These are phyloP conservation scores for Chalciporus piperatus DNA, from an alignment of 768 basidiomycete species.

Conservation along the genomic window DNA sequence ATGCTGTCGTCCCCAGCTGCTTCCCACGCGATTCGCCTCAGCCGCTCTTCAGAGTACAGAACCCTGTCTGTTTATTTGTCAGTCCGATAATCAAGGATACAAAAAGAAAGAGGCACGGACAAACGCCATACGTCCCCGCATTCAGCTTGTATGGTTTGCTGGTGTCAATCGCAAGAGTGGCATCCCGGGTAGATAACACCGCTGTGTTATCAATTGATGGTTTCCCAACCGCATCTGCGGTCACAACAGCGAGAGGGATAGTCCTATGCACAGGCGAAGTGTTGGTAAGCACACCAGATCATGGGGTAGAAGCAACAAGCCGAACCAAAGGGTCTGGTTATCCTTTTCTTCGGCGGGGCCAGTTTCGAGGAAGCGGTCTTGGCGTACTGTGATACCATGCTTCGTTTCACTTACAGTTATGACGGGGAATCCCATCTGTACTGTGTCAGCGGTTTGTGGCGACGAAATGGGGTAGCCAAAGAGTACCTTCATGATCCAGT, in stretches of 20 bases:
- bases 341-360: constrained; percentile 77
- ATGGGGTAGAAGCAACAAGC: neutral
- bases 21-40: constrained; percentile 75
- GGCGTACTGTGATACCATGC: constrained; percentile 72
- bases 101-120: constrained; percentile 43
- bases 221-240: constrained; percentile 58
- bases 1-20: constrained; percentile 62
- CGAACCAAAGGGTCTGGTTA: constrained; percentile 83
- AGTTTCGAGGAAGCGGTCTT: constrained; percentile 90
- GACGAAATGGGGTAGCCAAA: neutral
- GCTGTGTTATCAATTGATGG: constrained; percentile 54
- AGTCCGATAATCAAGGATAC: neutral
- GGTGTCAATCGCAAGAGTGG: constrained; percentile 67
- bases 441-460: neutral
- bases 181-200: constrained; percentile 68
- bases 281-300: neutral
- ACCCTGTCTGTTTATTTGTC: constrained; percentile 61
- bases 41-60: constrained; percentile 76
- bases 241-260: constrained; percentile 73
- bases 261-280: constrained; percentile 48
- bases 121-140: constrained; percentile 84
- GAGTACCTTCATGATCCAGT: constrained; percentile 80
- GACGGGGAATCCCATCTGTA: constrained; percentile 81
- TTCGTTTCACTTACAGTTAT: constrained; percentile 77
- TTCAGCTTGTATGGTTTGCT: constrained; percentile 86